Base-by-base conservation (phyloP, 768 basidiomycete genomes). In the Termitomyces sp. region DNA sequence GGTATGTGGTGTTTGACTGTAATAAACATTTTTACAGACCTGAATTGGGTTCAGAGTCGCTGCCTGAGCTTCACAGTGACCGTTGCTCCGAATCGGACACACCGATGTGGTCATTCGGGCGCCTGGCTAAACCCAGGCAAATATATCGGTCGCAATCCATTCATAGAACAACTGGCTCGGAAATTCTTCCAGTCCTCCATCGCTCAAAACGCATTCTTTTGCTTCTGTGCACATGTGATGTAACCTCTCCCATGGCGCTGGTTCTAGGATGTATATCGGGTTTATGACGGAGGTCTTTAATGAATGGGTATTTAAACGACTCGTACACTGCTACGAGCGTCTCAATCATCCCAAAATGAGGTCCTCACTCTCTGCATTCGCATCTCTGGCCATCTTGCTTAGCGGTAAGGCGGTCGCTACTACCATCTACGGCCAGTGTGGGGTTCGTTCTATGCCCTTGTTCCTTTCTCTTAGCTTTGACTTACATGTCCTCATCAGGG, bases 361-460 rank as follows among this genome's bases (percentile, higher is more conserved):
- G 59, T 55, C 66, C 48, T 65, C 67, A 7, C 53, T 75, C 16
- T 59, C 69, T 56, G 61, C 69, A 19, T 64, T 75, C 44, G 66
- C 73, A 17, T 66, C 71, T 53, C 56, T 77, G 48, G 70, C 74
- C 19, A 54, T 73, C 41, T 56, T 75, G 31, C 66, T 71, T 31
- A 64, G 64, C 50, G 63, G 63, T 19, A 66, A 68, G 8, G 73
- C 65, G 52, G 57, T 65, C 9, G 67, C 71, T 7, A 75, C 78
- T 40, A 61, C 77, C 31, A 74, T 78, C 56, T 83, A 71, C 66
- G 80, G 80, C 5, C 81, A 83, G 66, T 83, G 81, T 66, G 81
- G 80, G 35, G 77, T 77, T 65, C n/a, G 71, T 63, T 35, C 23
- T n/a, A 60, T 63, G 32, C 43, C 66, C 59, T 31, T 12, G 14